phyloP scores from a whole-genome alignment of 176 grass and related monocot genomes.

The Oropetium thomaeum region DNA sequence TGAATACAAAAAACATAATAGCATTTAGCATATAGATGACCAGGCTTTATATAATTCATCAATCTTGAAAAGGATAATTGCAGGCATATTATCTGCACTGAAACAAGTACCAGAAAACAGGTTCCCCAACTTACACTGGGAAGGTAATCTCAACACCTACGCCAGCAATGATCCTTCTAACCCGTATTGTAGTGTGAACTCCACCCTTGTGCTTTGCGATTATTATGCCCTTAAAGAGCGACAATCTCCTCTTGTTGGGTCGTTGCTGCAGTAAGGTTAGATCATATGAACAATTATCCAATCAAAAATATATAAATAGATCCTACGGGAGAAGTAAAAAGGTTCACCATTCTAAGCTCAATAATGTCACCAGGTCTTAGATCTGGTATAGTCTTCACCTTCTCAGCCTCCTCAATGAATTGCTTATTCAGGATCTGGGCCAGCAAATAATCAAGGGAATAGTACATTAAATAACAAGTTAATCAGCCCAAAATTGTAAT shows the following conservation, averaged over 20 bases:
- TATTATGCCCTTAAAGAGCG: constrained; percentile 92
- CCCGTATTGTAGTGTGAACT: constrained; percentile 90
- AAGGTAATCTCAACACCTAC: constrained; percentile 94
- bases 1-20: not conserved
- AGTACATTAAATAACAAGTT: not conserved
- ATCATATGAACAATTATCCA: constrained; percentile 12
- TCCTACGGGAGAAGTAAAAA: not conserved
- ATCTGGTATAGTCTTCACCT: constrained; percentile 78
- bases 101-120: constrained; percentile 1
- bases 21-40: not conserved
- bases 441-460: constrained; percentile 3
- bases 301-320: not conserved
- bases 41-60: not conserved
- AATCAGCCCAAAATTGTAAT: not conserved
- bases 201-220: constrained; percentile 88
- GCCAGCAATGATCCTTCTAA: constrained; percentile 94
- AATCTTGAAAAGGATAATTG: not conserved
- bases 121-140: constrained; percentile 78
- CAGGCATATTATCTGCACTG: not conserved
- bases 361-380: constrained; percentile 89
- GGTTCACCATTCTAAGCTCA: constrained; percentile 84
- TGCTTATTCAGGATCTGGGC: constrained; percentile 92
- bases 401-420: constrained; percentile 75
- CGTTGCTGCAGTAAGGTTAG: constrained; percentile 55
- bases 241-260: constrained; percentile 87